phyloP scores from a whole-genome alignment of 2,329 filamentous ascomycete genomes.

The Phialophora tarda region DNA sequence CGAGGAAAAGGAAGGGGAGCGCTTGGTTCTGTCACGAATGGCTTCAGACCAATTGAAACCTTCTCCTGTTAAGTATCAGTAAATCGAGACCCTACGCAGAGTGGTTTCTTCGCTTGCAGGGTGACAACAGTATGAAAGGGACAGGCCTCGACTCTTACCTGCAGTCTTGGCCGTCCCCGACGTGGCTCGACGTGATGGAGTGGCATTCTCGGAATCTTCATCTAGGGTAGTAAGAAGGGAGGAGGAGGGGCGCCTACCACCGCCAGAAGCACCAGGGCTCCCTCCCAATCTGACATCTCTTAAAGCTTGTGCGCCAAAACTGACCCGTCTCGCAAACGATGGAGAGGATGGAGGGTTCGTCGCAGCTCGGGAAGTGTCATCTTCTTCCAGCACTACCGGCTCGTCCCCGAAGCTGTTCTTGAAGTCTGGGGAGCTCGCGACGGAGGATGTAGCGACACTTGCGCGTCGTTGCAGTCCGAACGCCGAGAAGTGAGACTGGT shows the following conservation, averaged over 20 bases:
- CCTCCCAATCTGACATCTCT: constrained; percentile 68
- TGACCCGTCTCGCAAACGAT: constrained; percentile 79
- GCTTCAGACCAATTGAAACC: constrained; percentile 98
- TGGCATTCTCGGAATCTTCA: constrained; percentile 38
- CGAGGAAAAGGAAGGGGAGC: constrained; percentile 60
- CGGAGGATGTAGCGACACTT: constrained; percentile 69
- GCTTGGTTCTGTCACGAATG: constrained; percentile 88
- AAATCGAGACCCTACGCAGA: background rate
- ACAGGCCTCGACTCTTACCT: constrained; percentile 64
- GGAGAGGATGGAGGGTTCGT: constrained; percentile 71
- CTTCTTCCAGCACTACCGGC: constrained; percentile 66
- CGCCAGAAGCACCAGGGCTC: constrained; percentile 69
- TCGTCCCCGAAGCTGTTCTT: constrained; percentile 44
- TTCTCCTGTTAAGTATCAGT: constrained; percentile 67
- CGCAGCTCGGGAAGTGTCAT: constrained; percentile 69
- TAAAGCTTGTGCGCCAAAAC: constrained; percentile 83
- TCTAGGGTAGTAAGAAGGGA: constrained; percentile 48
- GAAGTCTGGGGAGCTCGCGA: constrained; percentile 49
- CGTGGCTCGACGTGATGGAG: constrained; percentile 33
- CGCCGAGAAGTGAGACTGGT: constrained; percentile 59
- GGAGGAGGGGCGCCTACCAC: constrained; percentile 63
- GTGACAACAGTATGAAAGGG: constrained; percentile 39
- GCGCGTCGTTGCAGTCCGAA: constrained; percentile 61
- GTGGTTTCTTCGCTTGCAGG: background rate
- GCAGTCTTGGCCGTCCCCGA: constrained; percentile 42